Percentiles rank a stretch among this genome's conserved stretches.
Evolutionary conservation across 192 early-diverging fungal species (phyloP).

Genomic region (Coemansia sp.): DNA sequence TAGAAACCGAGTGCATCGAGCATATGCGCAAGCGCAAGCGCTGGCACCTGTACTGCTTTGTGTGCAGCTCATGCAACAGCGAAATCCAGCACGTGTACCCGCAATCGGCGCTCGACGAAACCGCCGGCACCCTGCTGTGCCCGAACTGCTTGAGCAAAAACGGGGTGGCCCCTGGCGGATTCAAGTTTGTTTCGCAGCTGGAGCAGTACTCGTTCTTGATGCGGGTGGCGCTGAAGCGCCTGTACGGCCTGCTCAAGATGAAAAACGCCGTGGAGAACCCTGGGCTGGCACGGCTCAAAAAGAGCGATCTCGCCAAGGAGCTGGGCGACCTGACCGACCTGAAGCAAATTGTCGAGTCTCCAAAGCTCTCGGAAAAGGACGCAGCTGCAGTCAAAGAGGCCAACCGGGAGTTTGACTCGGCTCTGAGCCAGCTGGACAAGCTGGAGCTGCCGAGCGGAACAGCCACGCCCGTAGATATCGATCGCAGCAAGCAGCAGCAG

Average conservation of each 20-base stretch:
- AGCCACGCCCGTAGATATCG: neutral
- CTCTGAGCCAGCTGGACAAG: slow-evolving; percentile 38
- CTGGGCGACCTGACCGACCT: slow-evolving; percentile 8
- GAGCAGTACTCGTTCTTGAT: slow-evolving; percentile 90
- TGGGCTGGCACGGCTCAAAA: slow-evolving; percentile 19
- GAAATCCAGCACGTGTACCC: slow-evolving; percentile 56
- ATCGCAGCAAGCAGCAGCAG: neutral
- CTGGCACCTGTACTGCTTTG: slow-evolving; percentile 83
- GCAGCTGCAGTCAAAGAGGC: slow-evolving; percentile 23
- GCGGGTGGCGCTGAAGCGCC: slow-evolving; percentile 72
- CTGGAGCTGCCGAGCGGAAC: slow-evolving; percentile 27
- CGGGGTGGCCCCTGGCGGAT: slow-evolving; percentile 45
- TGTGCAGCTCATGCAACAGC: slow-evolving; percentile 67
- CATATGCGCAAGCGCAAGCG: slow-evolving; percentile 54
- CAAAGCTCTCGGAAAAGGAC: slow-evolving; percentile 4
- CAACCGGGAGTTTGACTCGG: slow-evolving; percentile 46
- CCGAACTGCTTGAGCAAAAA: slow-evolving; percentile 54
- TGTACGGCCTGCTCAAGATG: slow-evolving; percentile 75
- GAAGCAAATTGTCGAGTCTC: slow-evolving; percentile 8
- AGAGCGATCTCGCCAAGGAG: slow-evolving; percentile 20
- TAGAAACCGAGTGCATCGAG: slow-evolving; percentile 88
- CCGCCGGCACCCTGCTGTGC: slow-evolving; percentile 51
- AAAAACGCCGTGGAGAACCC: slow-evolving; percentile 52
- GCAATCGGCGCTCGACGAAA: slow-evolving; percentile 56
- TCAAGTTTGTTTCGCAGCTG: slow-evolving; percentile 78